A percentile compares a stretch with the other conserved stretches of the same genome.
phyloP scores from a whole-genome alignment of 345 rosid species.

The Clausena lansium region DNA sequence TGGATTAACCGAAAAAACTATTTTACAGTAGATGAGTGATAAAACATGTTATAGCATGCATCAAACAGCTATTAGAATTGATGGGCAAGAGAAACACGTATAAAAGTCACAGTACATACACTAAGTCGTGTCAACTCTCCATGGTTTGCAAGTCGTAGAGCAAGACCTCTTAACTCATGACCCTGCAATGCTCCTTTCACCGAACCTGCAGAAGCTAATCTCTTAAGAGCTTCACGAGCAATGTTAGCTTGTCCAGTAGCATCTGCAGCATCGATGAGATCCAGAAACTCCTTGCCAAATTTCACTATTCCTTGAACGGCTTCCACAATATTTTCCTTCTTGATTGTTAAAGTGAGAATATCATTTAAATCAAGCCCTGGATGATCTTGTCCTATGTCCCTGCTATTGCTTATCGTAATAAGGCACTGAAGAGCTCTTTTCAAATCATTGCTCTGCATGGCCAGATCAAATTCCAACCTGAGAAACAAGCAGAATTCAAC shows the following conservation, averaged over 20 bases:
- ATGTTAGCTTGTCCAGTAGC: constrained; percentile 90
- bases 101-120: constrained; percentile 45
- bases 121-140: constrained; percentile 87
- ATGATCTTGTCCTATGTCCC: constrained; percentile 87
- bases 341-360: constrained; percentile 72
- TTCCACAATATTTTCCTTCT: constrained; percentile 90
- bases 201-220: constrained; percentile 94
- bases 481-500: constrained; percentile 8
- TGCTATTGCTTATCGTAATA: constrained; percentile 91
- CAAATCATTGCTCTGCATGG: constrained; percentile 95
- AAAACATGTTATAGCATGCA: constrained; percentile 12
- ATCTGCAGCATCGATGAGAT: constrained; percentile 99
- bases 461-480: constrained; percentile 97
- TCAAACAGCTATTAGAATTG: constrained; percentile 12
- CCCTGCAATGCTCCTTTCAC: constrained; percentile 94
- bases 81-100: constrained; percentile 5
- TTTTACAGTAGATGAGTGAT: background rate
- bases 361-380: constrained; percentile 75
- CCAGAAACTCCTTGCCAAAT: constrained; percentile 89
- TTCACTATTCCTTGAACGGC: constrained; percentile 95
- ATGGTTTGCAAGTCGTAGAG: constrained; percentile 95
- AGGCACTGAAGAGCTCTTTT: constrained; percentile 99
- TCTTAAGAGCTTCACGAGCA: constrained; percentile 94
- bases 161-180: constrained; percentile 86
- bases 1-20: background rate